Base-by-base conservation (phyloP, 2,329 filamentous ascomycete genomes). In the Simplicillium sp. region DNA sequence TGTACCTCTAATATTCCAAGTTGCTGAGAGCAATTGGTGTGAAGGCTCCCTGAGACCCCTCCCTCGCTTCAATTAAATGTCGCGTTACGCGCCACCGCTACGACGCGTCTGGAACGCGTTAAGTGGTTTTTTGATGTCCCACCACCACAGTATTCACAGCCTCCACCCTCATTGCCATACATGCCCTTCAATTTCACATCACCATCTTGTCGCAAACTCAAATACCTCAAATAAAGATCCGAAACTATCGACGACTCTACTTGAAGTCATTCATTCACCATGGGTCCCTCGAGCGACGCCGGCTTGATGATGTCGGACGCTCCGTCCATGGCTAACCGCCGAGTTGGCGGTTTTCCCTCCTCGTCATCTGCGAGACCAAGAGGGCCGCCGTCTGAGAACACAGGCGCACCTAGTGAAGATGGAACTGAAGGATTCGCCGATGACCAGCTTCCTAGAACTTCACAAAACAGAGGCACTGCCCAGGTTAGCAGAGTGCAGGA, bases 401-500 rank as follows among this genome's bases (percentile, higher is more conserved):
- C 71, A 46, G 76, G 70, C 39, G 73, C 70, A 0, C 66, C 68
- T n/a, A 80, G 77, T 47, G 77, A 82, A 43, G 75, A 80, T 43
- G 77, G 76, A 50, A 72, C 62, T 9, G 73, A 78, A 48, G 76
- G 75, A 4, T 80, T 80, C 48, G 77, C 72, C 43, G 78, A 82
- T 52, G 77, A 82, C 51, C 76, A 80, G 55, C 66, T 81, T 9
- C 77, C 77, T 2, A 60, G 62, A 36, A 66, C 67, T 44, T 60
- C 70, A 44, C 65, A 75, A 44, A 57, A 67, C 16, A 60, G 65
- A 36, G 66, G 75, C 42, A 54, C 63, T 17, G 55, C 65, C 45
- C 71, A 67, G 39, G 74, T 92, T 28, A 79, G 84, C 6, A 74
- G 77, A 43, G 84, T 90, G 7, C 80, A 87, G 47, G 87, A 94